Evolutionary conservation across 148 eudicot genomes (phyloP).

Genomic region (Rhododendron ferrugineum): DNA sequence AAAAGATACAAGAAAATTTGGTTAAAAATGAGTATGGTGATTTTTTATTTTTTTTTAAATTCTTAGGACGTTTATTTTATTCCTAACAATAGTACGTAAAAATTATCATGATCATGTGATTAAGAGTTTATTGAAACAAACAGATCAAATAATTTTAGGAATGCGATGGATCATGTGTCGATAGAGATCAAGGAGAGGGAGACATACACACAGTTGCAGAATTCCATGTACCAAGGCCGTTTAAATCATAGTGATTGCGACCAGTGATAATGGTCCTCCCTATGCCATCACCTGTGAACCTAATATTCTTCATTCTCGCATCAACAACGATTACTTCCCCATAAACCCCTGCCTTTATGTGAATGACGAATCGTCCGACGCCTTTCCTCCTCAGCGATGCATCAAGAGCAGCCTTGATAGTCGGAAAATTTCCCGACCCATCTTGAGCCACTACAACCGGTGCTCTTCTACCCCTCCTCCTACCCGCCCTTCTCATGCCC

Average conservation of each 20-base stretch:
- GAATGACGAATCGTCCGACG: constrained; percentile 28
- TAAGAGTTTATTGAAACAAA: neutral
- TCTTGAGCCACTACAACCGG: constrained; percentile 48
- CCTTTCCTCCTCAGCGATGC: constrained; percentile 15
- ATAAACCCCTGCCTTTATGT: constrained; percentile 37
- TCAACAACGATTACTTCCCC: constrained; percentile 27
- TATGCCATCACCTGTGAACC: constrained; percentile 47
- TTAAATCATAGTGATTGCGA: constrained; percentile 22
- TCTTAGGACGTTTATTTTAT: too few relatives aligned
- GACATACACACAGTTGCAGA: constrained; percentile 41
- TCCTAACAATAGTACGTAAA: neutral
- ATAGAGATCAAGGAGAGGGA: neutral
- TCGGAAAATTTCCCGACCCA: constrained; percentile 43
- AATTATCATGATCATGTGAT: too few relatives aligned
- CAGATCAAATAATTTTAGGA: neutral
- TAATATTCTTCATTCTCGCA: constrained; percentile 20
- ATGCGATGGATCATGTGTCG: neutral
- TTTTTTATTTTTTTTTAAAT: too few relatives aligned
- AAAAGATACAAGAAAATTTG: too few relatives aligned
- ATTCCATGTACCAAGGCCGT: constrained; percentile 12
- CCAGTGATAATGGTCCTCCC: constrained; percentile 37
- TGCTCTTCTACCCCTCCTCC: neutral
- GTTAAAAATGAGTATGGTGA: too few relatives aligned
- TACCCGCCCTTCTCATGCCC: neutral
- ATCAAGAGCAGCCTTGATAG: constrained; percentile 27